Evolutionary conservation across 768 basidiomycete genomes (phyloP), one percentile per base, ranked within the genome.

Genomic region (Amanita rimosa): DNA sequence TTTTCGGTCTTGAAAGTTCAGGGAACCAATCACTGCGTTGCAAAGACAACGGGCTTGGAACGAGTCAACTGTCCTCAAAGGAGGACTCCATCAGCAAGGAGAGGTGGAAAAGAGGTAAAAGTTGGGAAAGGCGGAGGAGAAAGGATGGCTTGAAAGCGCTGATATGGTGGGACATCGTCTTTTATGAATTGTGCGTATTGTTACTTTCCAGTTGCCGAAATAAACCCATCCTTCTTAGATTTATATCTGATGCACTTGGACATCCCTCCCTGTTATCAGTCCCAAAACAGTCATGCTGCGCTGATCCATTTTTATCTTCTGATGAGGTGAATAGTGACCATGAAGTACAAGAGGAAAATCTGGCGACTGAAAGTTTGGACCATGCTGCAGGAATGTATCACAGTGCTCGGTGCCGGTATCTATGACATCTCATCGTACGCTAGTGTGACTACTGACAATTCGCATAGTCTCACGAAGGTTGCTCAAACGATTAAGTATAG

Each of bases 151-250:
- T 58, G 52, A 62, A 62, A 40, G 59, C 63, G 41, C 57, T 61
- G 71, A 61, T 85, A 5, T 87, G 87, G 84, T 90, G 87, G 87
- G 82, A 85, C 46, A 70, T 87, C 9, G 73, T 79, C 58, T 85
- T 76, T 62, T 87, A 80, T 60, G 88, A 90, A 61, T 58, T 82
- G 87, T 88, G 60, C 56, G 83, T 74, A n/a, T 36, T 51, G 44
- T 34, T 43, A 49, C 47, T 49, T 34, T 33, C 34, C 14, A 19
- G 10, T 45, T 26, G 11, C 54, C 22, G 36, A 46, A 16, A 43
- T 41, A 48, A 8, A 29, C 29, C 49, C 36, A 34, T 49, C 19
- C 22, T 10, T 29, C 33, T 29, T 46, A 89, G 86, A 52, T 83
- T 85, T 59, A 68, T 80, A 16, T 78, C 86, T 4, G 86, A 88